Evolutionary conservation across 345 rosid genomes (phyloP).

Genomic region (Hibiscus trionum): DNA sequence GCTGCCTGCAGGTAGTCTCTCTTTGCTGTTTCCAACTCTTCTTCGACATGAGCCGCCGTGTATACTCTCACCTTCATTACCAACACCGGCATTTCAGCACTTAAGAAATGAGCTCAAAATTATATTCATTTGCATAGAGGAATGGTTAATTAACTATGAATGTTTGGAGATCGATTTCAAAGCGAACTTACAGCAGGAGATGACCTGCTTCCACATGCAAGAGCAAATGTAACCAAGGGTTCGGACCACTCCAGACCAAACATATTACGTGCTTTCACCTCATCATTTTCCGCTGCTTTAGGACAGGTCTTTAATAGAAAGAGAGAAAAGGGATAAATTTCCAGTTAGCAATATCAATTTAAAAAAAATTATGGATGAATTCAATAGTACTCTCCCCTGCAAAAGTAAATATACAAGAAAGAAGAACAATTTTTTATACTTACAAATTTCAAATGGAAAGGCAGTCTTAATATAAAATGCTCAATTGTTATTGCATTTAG

Average conservation of each 20-base stretch:
- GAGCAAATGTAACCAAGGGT: conserved; percentile 79
- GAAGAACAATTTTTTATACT: conserved; percentile 21
- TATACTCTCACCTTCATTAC: conserved; percentile 67
- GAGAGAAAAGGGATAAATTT: neutral
- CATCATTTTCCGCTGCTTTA: conserved; percentile 63
- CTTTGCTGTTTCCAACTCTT: conserved; percentile 71
- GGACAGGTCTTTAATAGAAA: conserved; percentile 45
- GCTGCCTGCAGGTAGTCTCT: conserved; percentile 80
- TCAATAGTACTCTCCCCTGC: neutral
- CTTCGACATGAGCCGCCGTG: conserved; percentile 61
- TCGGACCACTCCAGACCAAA: conserved; percentile 89
- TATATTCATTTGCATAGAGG: neutral
- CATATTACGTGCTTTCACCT: conserved; percentile 48
- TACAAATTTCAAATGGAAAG: conserved; percentile 83
- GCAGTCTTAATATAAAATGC: conserved; percentile 86
- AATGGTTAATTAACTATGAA: neutral
- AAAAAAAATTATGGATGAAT: neutral
- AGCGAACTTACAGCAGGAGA: conserved; percentile 77
- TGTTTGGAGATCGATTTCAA: neutral
- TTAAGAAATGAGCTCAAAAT: neutral
- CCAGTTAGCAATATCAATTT: neutral
- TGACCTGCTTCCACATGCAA: conserved; percentile 92
- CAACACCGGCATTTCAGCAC: neutral
- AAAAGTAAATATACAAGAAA: neutral
- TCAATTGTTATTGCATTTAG: conserved; percentile 81